Percentiles rank a stretch among this genome's conserved stretches.
phyloP scores from a whole-genome alignment of 768 basidiomycete genomes.

The Mycena polygramma region DNA sequence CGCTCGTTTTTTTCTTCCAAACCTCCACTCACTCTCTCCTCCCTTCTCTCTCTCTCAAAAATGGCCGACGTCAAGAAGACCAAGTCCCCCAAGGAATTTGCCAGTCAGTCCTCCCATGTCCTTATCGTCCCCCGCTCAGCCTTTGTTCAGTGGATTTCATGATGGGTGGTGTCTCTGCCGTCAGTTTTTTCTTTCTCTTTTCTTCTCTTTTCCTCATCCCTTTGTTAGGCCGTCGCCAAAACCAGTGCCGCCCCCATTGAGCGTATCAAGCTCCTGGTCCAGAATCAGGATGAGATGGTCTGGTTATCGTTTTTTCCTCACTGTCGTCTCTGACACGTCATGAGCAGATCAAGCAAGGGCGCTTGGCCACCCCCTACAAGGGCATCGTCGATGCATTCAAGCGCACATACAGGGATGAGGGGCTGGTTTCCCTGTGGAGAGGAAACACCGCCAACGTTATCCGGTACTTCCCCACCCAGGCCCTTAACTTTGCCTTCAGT shows the following conservation, averaged over 20 bases:
- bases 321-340: slow-evolving; percentile 51
- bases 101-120: slow-evolving; percentile 41
- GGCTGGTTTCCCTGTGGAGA: slow-evolving; percentile 95
- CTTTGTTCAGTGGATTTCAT: slow-evolving; percentile 82
- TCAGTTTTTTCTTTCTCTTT: slow-evolving; percentile 52
- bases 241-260: slow-evolving; percentile 99
- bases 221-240: slow-evolving; percentile 92
- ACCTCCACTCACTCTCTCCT: slow-evolving; percentile 65
- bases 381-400: slow-evolving; percentile 92
- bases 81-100: slow-evolving; percentile 94
- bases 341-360: slow-evolving; percentile 96
- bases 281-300: slow-evolving; percentile 99
- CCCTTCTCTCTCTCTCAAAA: slow-evolving; percentile 51
- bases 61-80: slow-evolving; percentile 88
- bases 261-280: slow-evolving; percentile 98
- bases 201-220: slow-evolving; percentile 37
- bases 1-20: slow-evolving; percentile 54
- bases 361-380: slow-evolving; percentile 96
- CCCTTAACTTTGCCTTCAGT: slow-evolving; percentile 99
- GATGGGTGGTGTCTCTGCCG: slow-evolving; percentile 96
- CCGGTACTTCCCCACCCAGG: slow-evolving; percentile 99
- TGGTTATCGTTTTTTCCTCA: slow-evolving; percentile 33
- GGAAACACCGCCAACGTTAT: slow-evolving; percentile 99
- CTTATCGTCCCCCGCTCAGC: slow-evolving; percentile 37
- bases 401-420: slow-evolving; percentile 96